Base-by-base conservation (phyloP, 352 stramenopile species). In the Pythium myriotylum region DNA sequence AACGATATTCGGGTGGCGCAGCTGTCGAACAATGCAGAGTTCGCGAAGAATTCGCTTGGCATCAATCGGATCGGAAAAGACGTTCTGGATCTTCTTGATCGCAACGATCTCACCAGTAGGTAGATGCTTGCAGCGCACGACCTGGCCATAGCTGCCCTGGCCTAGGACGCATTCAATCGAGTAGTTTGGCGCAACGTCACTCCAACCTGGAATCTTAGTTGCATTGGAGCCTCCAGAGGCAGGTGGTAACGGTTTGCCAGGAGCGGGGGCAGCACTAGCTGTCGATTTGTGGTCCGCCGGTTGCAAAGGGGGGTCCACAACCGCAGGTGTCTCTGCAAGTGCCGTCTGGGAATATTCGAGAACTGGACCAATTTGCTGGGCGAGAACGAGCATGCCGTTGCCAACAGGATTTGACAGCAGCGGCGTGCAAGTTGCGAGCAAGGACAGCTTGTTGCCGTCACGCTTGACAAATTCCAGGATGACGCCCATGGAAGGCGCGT, bases 11-110 rank as follows among this genome's bases (percentile, higher is more conserved):
- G 83, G 86, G 70, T 95, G 86, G 6, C 84, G 84, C 32, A 95
- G 60, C 67, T 95, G 86, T 4, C 86, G 82, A 29, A 95, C 63
- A 41, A 95, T 95, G 59, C 79, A 92, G 29, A 95, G 65, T 49
- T 95, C 86, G 16, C 86, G 84, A 9, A 95, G 67, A 40, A 95
- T 95, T 19, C 86, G 84, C 69, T 95, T 95, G 40, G 86, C 86
- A 57, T 95, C 86, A 47, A 95, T 92, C 27, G 86, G 86, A 35
- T 95, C 86, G 13, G 86, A 90, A 51, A 95, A 95, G 10, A 95
- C 86, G 52, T 95, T 95, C 58, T 93, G 84, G 57, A 93, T 93
- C 65, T 92, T 92, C 73, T 95, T 95, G 65, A 95, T 95, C 7
- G 86, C 86, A 45, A 95, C 86, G 59, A 95, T 87, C 59, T 95